Conservation (phyloP, 805 yeast genomes). For the Komagataella pastoris region DNA sequence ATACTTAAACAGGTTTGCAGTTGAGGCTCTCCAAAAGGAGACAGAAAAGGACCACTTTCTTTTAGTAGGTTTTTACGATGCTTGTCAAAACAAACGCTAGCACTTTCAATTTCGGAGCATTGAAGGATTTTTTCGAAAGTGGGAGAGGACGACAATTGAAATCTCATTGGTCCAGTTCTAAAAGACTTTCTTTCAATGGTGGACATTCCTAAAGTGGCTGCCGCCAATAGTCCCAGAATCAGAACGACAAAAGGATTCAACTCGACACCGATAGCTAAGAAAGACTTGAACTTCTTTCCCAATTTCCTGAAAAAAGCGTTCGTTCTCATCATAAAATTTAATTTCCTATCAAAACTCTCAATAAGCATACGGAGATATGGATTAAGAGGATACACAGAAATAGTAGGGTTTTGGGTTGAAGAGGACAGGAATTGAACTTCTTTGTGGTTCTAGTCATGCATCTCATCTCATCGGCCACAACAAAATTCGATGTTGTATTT, state of each 20-base stretch:
- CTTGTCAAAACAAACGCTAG: conserved; percentile 9
- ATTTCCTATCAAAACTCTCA: neutral
- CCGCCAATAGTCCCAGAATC: neutral
- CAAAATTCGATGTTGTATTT: neutral
- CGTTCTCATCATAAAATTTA: neutral
- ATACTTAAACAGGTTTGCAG: conserved; percentile 11
- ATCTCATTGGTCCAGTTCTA: neutral
- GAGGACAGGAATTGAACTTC: neutral
- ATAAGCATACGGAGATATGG: neutral
- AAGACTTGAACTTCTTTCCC: neutral
- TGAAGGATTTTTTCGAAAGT: conserved; percentile 5
- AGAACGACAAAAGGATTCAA: neutral
- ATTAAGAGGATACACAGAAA: neutral
- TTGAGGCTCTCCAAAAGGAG: conserved; percentile 3
- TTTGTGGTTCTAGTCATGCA: neutral
- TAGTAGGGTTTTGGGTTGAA: neutral
- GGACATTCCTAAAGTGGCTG: neutral
- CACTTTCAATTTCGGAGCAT: conserved; percentile 12
- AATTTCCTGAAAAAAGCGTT: neutral
- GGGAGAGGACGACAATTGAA: neutral
- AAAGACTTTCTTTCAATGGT: neutral
- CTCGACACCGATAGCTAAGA: neutral
- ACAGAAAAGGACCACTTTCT: neutral
- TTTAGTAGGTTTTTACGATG: conserved; percentile 5
- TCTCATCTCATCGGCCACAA: neutral